Evolutionary conservation across 768 basidiomycete genomes (phyloP).

Genomic region (Paxillus involutus): DNA sequence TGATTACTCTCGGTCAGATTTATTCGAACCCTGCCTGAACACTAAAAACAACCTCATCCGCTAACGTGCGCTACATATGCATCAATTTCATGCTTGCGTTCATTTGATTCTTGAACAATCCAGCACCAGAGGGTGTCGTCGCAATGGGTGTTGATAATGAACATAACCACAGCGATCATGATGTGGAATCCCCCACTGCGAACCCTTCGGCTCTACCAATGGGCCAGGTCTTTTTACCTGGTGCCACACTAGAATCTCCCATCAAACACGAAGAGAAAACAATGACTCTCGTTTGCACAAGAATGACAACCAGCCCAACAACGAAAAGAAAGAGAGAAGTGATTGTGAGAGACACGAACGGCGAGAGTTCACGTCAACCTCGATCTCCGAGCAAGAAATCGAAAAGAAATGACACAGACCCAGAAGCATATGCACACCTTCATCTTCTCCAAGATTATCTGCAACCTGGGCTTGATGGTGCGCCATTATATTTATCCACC

Average conservation of each 20-base stretch:
- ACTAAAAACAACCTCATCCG: no score
- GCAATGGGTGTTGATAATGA: no score
- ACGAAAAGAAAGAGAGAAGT: neutral
- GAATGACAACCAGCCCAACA: neutral
- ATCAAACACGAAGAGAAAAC: neutral
- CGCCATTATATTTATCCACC: constrained; percentile 9
- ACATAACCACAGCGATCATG: no score
- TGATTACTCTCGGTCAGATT: no score
- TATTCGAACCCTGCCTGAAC: no score
- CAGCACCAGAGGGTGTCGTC: no score
- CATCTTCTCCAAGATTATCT: constrained; percentile 53
- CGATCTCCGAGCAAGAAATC: constrained; percentile 25
- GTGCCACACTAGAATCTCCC: neutral
- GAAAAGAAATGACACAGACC: constrained; percentile 48
- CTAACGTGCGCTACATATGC: no score
- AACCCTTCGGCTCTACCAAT: neutral
- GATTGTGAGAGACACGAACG: neutral
- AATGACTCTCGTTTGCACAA: neutral
- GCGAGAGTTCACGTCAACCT: neutral
- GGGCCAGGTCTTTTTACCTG: constrained; percentile 11
- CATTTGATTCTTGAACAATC: no score
- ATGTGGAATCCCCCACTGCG: neutral
- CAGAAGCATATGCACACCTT: constrained; percentile 54
- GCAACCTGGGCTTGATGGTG: constrained; percentile 56
- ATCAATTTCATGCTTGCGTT: no score